A percentile compares a stretch with the other conserved stretches of the same genome.
These are phyloP conservation scores for Sistotremastrum niveocremeum DNA, from an alignment of 768 basidiomycete genomes.

Conservation along the genomic window DNA sequence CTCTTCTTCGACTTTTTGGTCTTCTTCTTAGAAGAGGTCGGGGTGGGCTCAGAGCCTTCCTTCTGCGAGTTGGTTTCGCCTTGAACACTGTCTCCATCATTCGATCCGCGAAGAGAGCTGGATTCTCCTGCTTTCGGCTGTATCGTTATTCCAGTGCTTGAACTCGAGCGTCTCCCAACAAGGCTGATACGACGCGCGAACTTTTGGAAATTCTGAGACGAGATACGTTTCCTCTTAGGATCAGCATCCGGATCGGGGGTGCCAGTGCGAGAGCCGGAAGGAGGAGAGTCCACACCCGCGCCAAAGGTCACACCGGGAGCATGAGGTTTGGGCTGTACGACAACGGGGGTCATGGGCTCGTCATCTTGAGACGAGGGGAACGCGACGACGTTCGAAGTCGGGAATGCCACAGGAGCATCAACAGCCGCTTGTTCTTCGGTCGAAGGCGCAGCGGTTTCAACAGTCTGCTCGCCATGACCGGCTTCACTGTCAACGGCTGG, in stretches of 20 bases:
- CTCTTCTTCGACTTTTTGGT: constrained; percentile 42
- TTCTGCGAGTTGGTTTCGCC: constrained; percentile 19
- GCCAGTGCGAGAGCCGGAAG: constrained; percentile 39
- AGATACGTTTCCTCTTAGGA: constrained; percentile 66
- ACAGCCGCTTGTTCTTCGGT: not conserved
- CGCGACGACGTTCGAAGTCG: constrained; percentile 20
- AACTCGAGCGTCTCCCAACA: constrained; percentile 42
- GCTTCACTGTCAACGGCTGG: not conserved
- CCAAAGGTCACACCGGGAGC: constrained; percentile 55
- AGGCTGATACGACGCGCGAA: constrained; percentile 63
- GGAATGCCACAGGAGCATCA: constrained; percentile 19
- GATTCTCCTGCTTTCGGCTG: constrained; percentile 13
- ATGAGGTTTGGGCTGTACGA: constrained; percentile 15
- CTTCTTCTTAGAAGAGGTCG: constrained; percentile 14
- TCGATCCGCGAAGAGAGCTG: no score
- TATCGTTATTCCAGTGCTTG: constrained; percentile 32
- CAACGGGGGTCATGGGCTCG: constrained; percentile 16
- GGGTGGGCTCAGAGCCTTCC: constrained; percentile 26
- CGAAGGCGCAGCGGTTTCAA: constrained; percentile 2
- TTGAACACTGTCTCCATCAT: constrained; percentile 14
- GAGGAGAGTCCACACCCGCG: constrained; percentile 33
- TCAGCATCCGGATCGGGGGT: constrained; percentile 65
- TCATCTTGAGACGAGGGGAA: constrained; percentile 22
- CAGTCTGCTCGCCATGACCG: not conserved
- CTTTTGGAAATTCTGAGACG: constrained; percentile 78